phyloP scores from a whole-genome alignment of 495 filamentous ascomycete genomes.

The Podospora comata region DNA sequence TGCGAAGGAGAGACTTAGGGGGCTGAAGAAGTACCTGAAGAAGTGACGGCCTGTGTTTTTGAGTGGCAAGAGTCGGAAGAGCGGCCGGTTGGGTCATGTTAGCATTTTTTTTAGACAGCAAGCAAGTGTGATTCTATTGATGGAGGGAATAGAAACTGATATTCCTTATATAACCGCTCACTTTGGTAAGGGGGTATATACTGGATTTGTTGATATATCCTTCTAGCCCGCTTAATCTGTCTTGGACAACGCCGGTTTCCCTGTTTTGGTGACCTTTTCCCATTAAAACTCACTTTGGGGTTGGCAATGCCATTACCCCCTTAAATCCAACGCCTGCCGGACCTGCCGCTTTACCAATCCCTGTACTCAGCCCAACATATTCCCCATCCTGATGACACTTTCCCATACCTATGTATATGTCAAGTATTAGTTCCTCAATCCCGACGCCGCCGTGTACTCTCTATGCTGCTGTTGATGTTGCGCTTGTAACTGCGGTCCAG shows the following conservation, averaged over 20 bases:
- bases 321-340: neutral
- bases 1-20: slow-evolving; percentile 84
- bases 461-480: neutral
- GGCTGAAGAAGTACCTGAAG: slow-evolving; percentile 74
- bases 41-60: slow-evolving; percentile 11
- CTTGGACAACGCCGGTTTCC: neutral
- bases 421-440: neutral
- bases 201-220: neutral
- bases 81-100: neutral
- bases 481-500: neutral
- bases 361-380: neutral
- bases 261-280: neutral
- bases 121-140: neutral
- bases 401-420: neutral
- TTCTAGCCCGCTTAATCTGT: neutral
- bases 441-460: neutral
- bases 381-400: neutral
- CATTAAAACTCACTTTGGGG: neutral
- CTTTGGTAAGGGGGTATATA: neutral
- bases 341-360: neutral
- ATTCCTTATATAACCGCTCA: neutral
- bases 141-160: neutral
- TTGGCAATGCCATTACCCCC: neutral
- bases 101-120: neutral
- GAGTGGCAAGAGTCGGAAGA: no score